Percentiles rank a stretch among this genome's conserved stretches.
Evolutionary conservation across 75 land plant genomes (phyloP).

Genomic region (Gnetum montanum): DNA sequence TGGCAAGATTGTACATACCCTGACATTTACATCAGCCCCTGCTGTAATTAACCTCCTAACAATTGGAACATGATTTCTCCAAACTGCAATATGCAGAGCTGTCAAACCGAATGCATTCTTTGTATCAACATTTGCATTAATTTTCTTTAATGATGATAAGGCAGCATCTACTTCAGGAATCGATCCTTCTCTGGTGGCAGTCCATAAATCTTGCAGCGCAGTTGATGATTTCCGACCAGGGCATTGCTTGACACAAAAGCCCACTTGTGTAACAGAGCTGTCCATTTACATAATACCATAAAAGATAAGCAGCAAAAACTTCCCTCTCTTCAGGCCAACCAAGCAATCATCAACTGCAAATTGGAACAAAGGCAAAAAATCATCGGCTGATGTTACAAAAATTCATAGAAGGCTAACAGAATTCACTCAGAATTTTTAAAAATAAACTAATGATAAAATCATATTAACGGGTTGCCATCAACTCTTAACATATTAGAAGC

Average conservation of each 20-base stretch:
- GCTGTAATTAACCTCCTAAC: constrained; percentile 84
- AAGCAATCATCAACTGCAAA: no score
- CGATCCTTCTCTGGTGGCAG: constrained; percentile 54
- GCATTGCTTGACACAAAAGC: constrained; percentile 10
- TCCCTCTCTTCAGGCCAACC: no score
- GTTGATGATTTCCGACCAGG: constrained; percentile 11
- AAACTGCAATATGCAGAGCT: constrained; percentile 88
- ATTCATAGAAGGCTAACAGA: no score
- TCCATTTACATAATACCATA: constrained; percentile 10
- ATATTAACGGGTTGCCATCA: no score
- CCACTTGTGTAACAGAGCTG: neutral
- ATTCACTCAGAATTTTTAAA: no score
- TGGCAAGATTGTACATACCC: constrained; percentile 49
- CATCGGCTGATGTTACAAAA: no score
- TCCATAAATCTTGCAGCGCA: constrained; percentile 51
- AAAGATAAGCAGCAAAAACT: no score
- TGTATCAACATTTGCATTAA: constrained; percentile 62
- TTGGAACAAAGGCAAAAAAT: no score
- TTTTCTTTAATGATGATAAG: constrained; percentile 59
- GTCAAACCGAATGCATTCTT: constrained; percentile 78
- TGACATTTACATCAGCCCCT: constrained; percentile 83
- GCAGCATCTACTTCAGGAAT: constrained; percentile 62
- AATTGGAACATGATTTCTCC: constrained; percentile 95
- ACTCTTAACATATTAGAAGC: no score
- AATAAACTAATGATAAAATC: no score